Evolutionary conservation across 2,329 filamentous ascomycete species (phyloP), one percentile per base, ranked within the genome.

Genomic region (Anthostomella pinea): DNA sequence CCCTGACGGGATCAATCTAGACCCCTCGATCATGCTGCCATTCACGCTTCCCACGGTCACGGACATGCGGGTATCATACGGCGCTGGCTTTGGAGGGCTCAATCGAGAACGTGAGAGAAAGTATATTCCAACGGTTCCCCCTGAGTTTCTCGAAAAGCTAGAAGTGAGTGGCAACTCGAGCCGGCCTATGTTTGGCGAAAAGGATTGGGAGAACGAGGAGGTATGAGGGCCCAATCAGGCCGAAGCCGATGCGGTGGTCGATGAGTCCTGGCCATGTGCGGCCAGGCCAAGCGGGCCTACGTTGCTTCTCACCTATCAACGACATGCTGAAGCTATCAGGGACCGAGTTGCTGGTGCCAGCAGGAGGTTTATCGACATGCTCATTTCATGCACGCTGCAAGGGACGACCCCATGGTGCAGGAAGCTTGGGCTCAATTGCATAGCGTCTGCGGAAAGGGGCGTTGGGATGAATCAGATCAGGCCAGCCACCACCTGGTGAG

Each of bases 21-120:
- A 97, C 56, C 88, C 91, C 3, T 86, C 90, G 3, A 71, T 95
- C 41, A 95, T 96, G 76, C 75, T 98, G 17, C 93, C 93, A 0
- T 98, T 98, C 60, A 85, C 85, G n/a, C 71, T 98, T 18, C 93
- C 93, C 2, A 95, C 91, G 2, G 93, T 88, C 39, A 97, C 90
- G 17, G 93, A 98, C 62, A 98, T 98, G 93, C 75, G 97, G 30
- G 80, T 98, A 30, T 91, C 83, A 49, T 98, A 94, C 56, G 93
- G 93, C 1, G 90, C 93, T 9, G 93, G 93, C 0, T 93, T 97
- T 56, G 93, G 93, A 5, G 93, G 93, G 0, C 70, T 93, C 30
- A 95, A 98, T 66, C 77, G 85, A 45, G 93, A 97, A 64, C 76
- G 89, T 38, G 93, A 94, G 63, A 76, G 88, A 49, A 95, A 95